Evolutionary conservation across 2,329 filamentous ascomycete genomes (phyloP), one percentile per base, ranked within the genome.

Genomic region (Didymella sp.): DNA sequence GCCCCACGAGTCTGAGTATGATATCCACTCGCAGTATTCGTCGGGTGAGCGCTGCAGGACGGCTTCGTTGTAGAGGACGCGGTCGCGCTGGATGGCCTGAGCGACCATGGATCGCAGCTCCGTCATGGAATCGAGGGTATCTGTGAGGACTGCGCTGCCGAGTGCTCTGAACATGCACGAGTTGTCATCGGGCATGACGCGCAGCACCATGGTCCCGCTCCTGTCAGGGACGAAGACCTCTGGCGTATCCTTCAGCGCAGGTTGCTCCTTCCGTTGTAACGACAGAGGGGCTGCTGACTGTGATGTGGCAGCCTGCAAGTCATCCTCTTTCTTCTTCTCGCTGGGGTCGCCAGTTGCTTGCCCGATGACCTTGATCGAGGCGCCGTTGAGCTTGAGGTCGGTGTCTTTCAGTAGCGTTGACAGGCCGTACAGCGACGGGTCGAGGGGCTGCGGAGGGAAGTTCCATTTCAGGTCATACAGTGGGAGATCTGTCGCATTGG

Each of bases 131-230:
- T 89, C 86, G 66, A 89, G 82, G 1, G 81, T 80, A 9, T 74
- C 73, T 28, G 85, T 84, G 45, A 91, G 85, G n/a, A 96, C 83
- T 3, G 90, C 90, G 51, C 88, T 89, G 15, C 91, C 90, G 43
- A 98, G 87, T 0, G 94, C 93, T 25, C 92, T 90, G 77, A 97
- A 98, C 69, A 98, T 87, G 77, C 94, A 98, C 56, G 88, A 92
- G 76, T 97, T 97, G 76, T 98, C 94, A 71, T 97, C 94, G 4
- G 93, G 92, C 94, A 98, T 97, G 47, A 98, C 91, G 13, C 94
- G 89, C 17, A 97, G 84, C 8, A 96, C 89, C 17, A 85, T 75
- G 1, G 81, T 84, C 43, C 84, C 85, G 28, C 78, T 78, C 45
- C 85, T 82, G 25, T 82, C 78, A 6, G 85, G 81, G 0, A 88